A percentile compares a stretch with the other conserved stretches of the same genome.
Evolutionary conservation across 1,139 yeast species (phyloP).

Genomic region (Scheffersomyces segobiensis): DNA sequence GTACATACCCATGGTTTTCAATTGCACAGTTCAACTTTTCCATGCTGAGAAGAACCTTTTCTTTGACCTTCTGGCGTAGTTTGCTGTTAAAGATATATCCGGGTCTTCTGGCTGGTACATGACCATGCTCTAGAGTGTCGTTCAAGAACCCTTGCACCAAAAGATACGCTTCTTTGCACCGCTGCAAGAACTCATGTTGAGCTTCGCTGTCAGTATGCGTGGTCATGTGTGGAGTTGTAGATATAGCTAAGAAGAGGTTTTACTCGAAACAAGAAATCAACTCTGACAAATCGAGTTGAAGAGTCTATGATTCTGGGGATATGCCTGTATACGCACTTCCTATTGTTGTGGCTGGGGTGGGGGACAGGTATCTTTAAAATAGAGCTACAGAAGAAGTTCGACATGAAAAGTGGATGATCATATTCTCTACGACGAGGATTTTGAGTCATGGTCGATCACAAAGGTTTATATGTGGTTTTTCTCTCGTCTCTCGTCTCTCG

Average conservation of each 20-base stretch:
- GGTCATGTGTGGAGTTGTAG: background rate
- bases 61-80: conserved; percentile 29
- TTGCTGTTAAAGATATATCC: conserved; percentile 23
- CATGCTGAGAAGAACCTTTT: conserved; percentile 31
- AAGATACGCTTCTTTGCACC: conserved; percentile 35
- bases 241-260: background rate
- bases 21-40: conserved; percentile 32
- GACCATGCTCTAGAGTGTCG: conserved; percentile 32
- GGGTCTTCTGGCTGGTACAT: conserved; percentile 17
- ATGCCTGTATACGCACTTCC: background rate
- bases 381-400: background rate
- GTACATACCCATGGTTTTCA: conserved; percentile 34
- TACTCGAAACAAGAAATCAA: background rate
- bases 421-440: background rate
- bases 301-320: background rate
- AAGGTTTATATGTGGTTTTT: background rate
- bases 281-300: background rate
- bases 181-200: conserved; percentile 16
- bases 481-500: background rate
- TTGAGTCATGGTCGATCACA: background rate
- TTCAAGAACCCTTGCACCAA: conserved; percentile 34
- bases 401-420: background rate
- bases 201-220: conserved; percentile 3
- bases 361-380: background rate
- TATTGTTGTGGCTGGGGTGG: background rate